phyloP scores from a whole-genome alignment of 371 early-diverging fungal species.

The Dichotomocladium elegans region DNA sequence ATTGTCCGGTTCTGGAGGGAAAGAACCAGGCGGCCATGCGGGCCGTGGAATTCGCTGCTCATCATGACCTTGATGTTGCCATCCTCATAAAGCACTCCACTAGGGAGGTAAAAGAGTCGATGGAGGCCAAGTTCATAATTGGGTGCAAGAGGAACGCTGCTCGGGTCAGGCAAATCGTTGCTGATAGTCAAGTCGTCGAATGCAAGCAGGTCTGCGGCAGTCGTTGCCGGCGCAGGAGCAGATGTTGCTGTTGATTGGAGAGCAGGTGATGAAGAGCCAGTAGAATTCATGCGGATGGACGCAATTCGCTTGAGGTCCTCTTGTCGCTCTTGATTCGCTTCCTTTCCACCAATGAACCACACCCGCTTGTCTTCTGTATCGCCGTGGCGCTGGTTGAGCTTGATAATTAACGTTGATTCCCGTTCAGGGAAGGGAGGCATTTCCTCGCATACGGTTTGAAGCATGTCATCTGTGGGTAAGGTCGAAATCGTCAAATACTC shows the following conservation, averaged over 20 bases:
- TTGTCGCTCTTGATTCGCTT: constrained; percentile 64
- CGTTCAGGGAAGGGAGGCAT: constrained; percentile 97
- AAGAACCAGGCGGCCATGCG: constrained; percentile 82
- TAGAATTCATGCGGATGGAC: constrained; percentile 33
- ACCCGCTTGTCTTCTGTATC: constrained; percentile 95
- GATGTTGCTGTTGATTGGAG: background rate
- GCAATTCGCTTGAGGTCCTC: constrained; percentile 44
- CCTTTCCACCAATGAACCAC: constrained; percentile 91
- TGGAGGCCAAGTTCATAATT: constrained; percentile 60
- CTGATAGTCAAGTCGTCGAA: constrained; percentile 29
- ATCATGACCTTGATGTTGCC: constrained; percentile 79
- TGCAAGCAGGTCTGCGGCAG: constrained; percentile 26
- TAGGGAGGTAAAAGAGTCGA: constrained; percentile 56
- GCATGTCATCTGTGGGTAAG: constrained; percentile 79
- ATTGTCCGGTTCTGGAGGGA: constrained; percentile 85
- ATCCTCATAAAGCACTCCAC: constrained; percentile 92
- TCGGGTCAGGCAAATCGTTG: constrained; percentile 9
- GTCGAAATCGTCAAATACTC: constrained; percentile 90
- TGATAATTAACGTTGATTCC: constrained; percentile 81
- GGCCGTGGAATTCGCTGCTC: constrained; percentile 84
- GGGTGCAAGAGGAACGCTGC: constrained; percentile 37
- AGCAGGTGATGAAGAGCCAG: background rate
- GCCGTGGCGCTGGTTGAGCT: constrained; percentile 77
- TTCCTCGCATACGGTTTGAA: constrained; percentile 92
- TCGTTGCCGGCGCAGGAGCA: background rate